A percentile compares a stretch with the other conserved stretches of the same genome.
Evolutionary conservation across 2,329 filamentous ascomycete genomes (phyloP).

Genomic region (Hymenoscyphus occultus): DNA sequence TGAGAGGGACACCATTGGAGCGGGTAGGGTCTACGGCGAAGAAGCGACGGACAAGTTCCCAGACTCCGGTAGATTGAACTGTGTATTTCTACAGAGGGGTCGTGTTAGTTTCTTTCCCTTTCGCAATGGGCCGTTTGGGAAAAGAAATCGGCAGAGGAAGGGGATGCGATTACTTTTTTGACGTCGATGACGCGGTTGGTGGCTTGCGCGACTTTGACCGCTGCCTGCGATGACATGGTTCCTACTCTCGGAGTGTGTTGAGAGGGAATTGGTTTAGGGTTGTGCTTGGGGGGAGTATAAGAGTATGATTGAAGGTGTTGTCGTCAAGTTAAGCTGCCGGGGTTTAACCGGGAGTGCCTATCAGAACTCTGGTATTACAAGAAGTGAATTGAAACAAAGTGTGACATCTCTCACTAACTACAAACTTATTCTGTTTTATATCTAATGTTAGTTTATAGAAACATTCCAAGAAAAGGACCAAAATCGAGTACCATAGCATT

Average conservation of each 20-base stretch:
- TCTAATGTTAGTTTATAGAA: not conserved
- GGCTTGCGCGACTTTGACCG: conserved; percentile 55
- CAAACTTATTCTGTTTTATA: not conserved
- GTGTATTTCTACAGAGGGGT: conserved; percentile 77
- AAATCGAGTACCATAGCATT: not conserved
- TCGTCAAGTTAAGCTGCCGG: conserved; percentile 5
- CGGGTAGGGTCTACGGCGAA: conserved; percentile 82
- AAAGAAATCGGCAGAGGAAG: conserved; percentile 10
- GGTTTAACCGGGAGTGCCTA: conserved; percentile 8
- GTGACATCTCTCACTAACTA: not conserved
- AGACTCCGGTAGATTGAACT: conserved; percentile 83
- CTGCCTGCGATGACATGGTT: conserved; percentile 46
- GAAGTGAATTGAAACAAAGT: not conserved
- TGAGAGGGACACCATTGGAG: conserved; percentile 87
- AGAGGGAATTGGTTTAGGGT: conserved; percentile 31
- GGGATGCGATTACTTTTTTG: conserved; percentile 49
- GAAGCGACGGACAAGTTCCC: conserved; percentile 75
- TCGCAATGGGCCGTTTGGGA: conserved; percentile 7
- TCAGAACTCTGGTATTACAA: conserved; percentile 4
- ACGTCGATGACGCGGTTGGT: conserved; percentile 54
- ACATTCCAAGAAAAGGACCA: not conserved
- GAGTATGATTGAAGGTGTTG: conserved; percentile 5
- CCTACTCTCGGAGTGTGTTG: conserved; percentile 21
- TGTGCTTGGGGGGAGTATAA: conserved; percentile 14
- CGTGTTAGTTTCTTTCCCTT: conserved; percentile 12